Evolutionary conservation across 2,329 filamentous ascomycete genomes (phyloP), one percentile per base, ranked within the genome.

Genomic region (Colletotrichum cereale): DNA sequence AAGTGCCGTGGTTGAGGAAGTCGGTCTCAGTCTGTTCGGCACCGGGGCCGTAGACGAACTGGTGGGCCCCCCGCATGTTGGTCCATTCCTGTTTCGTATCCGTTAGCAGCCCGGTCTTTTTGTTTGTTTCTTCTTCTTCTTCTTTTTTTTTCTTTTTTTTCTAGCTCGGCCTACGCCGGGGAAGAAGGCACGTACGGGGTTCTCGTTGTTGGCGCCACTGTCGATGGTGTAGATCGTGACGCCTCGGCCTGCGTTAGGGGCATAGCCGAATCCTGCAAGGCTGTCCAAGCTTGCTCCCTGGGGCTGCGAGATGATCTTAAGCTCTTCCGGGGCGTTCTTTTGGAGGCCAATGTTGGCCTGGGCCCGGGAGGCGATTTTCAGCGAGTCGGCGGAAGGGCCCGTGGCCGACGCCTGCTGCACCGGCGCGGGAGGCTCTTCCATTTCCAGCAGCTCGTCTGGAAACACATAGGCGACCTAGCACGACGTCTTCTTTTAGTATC

Each of bases 221-320:
- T 70, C 62, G 21, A 66, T 56, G 16, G 40, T 47, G 26, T 70
- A 70, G 14, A 70, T 70, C 1, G 56, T 70, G n/a, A 70, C 55
- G 4, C 67, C 67, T 12, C 42, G 61, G 0, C 67, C 62, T 11
- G 44, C 67, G 24, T 70, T 62, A 18, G 47, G 29, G 29, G 55
- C 55, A n/a, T 66, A 70, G 14, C 29, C 55, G 40, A 48, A 70
- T 21, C 62, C 67, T 2, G 62, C 55, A 5, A 70, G 21, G 31
- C 61, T 38, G 11, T 38, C 47, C 38, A 70, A 40, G 0, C 11
- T 56, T 11, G 62, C 48, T 2, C 67, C 67, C 8, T 48, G 16
- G 16, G 67, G 67, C 24, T 70, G 62, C 14, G 67, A 70, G 21
- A 70, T 56, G 1, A 21, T 40, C 16, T 66, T 70, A 24, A 70